A percentile compares a stretch with the other conserved stretches of the same genome.
phyloP scores from a whole-genome alignment of 1,139 yeast genomes.

The Debaryomyces nepalensis region DNA sequence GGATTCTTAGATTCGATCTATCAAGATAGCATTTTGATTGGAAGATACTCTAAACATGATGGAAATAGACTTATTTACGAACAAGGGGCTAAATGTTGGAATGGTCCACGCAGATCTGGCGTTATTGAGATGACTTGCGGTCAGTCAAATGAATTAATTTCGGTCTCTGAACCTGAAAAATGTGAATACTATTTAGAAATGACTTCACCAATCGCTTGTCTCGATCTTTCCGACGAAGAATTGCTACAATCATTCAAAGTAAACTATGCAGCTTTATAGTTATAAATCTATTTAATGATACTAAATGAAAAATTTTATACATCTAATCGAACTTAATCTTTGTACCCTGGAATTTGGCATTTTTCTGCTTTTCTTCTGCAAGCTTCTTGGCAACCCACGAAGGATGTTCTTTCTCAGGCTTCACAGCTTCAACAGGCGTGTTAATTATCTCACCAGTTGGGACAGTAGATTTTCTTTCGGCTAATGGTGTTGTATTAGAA shows the following conservation, averaged over 20 bases:
- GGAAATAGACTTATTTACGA: conserved; percentile 47
- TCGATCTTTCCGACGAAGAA: conserved; percentile 36
- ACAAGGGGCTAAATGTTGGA: conserved; percentile 91
- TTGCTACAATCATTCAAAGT: conserved; percentile 29
- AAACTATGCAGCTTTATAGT: conserved; percentile 22
- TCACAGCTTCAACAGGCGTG: conserved; percentile 9
- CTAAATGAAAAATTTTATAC: background rate
- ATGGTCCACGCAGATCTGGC: conserved; percentile 85
- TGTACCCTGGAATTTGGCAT: conserved; percentile 79
- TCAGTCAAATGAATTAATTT: conserved; percentile 51
- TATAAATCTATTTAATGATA: conserved; percentile 7
- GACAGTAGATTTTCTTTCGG: conserved; percentile 31
- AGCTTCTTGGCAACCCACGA: conserved; percentile 91
- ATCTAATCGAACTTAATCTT: conserved; percentile 70
- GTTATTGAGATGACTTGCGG: conserved; percentile 73
- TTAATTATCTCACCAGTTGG: background rate
- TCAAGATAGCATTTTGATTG: conserved; percentile 67
- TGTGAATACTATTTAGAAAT: conserved; percentile 75
- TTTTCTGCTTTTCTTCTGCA: conserved; percentile 68
- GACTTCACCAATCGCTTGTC: conserved; percentile 74
- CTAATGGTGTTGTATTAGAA: conserved; percentile 46
- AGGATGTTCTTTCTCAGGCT: conserved; percentile 65
- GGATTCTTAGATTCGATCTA: conserved; percentile 60
- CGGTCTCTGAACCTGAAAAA: conserved; percentile 86
- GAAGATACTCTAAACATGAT: conserved; percentile 47